Conservation (phyloP, 2,329 filamentous ascomycete species). For the Exserohilum rostratum region DNA sequence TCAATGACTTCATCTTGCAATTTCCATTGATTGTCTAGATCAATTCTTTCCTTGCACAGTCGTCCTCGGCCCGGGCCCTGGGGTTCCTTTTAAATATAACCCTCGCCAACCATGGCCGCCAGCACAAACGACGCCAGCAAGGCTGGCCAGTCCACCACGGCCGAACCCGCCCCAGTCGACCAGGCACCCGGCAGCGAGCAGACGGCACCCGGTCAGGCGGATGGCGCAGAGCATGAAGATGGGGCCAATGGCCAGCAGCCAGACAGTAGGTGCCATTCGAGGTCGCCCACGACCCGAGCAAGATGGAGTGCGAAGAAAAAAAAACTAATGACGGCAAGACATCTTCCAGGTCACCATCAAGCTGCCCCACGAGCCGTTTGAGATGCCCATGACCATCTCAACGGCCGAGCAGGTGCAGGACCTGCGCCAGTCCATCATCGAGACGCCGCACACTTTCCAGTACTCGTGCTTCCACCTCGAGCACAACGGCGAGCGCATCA, state of each 20-base stretch:
- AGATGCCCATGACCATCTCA: constrained; percentile 87
- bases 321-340: constrained; percentile 42
- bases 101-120: constrained; percentile 39
- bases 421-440: constrained; percentile 94
- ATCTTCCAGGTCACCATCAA: constrained; percentile 77
- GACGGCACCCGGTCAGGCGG: constrained; percentile 1
- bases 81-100: constrained; percentile 11
- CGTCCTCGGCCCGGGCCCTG: constrained; percentile 27
- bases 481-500: constrained; percentile 84
- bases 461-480: constrained; percentile 99
- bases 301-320: background rate
- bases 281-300: background rate
- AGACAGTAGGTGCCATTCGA: constrained; percentile 37
- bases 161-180: constrained; percentile 11
- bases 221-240: constrained; percentile 25
- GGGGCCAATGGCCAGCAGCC: constrained; percentile 35
- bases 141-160: constrained; percentile 40
- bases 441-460: constrained; percentile 89
- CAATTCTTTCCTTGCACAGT: constrained; percentile 33
- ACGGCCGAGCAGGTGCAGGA: constrained; percentile 97
- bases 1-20: constrained; percentile 44
- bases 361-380: constrained; percentile 78
- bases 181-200: background rate
- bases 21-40: constrained; percentile 24
- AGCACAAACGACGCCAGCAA: constrained; percentile 47